Evolutionary conservation across 257 asterid genomes (phyloP).

Genomic region (Fraxinus pennsylvanica): DNA sequence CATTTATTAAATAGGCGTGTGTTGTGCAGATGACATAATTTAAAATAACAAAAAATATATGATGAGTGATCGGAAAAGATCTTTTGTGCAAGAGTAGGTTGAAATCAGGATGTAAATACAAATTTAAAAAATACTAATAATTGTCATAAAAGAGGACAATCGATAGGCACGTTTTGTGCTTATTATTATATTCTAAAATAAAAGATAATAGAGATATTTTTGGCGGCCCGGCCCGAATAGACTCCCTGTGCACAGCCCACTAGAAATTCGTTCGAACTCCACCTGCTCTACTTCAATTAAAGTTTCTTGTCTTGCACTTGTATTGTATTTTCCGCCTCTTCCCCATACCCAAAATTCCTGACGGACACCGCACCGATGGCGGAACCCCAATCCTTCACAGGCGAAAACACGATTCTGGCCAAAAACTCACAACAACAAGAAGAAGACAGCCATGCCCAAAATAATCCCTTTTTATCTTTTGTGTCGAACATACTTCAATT

Average conservation of each 20-base stretch:
- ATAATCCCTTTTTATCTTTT: conserved; percentile 53
- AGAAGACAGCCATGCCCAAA: conserved; percentile 9
- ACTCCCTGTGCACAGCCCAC: background rate
- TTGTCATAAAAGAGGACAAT: no score
- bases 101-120: no score
- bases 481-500: conserved; percentile 44
- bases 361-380: background rate
- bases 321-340: conserved; percentile 2
- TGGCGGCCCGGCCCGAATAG: background rate
- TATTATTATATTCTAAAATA: no score
- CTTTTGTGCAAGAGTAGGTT: no score
- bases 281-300: background rate
- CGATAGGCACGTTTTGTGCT: no score
- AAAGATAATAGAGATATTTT: no score
- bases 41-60: no score
- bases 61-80: no score
- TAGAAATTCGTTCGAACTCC: background rate
- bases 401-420: background rate
- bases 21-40: no score
- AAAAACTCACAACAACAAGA: background rate
- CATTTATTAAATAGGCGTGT: no score
- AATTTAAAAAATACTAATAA: no score
- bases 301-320: background rate
- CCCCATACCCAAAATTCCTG: background rate
- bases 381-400: conserved; percentile 1